Evolutionary conservation across 2,329 filamentous ascomycete species (phyloP), one percentile per base, ranked within the genome.

Genomic region (Colletotrichum sp.): DNA sequence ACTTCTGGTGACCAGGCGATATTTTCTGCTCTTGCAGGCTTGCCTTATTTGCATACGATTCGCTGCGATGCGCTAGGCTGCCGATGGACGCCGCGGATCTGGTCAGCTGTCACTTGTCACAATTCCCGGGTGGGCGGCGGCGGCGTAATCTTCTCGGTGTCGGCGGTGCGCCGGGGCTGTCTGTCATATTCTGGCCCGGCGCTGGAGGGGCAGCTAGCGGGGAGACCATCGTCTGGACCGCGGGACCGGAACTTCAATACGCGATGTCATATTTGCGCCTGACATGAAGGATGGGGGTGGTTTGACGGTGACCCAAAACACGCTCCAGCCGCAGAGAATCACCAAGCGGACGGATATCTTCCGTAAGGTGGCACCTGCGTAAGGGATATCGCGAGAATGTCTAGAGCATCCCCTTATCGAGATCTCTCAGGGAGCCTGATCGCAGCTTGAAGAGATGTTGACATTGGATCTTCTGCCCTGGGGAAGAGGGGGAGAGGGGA

Each of bases 21-120:
- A 18, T 60, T 28, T 8, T n/a, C 57, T 62, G 18, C 30, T 34
- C 26, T 9, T 21, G 64, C 24, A 8, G 9, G n/a, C 18, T 13
- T 39, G 7, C 5, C 8, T 39, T n/a, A 8, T 13, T 26, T 36
- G 21, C 16, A 8, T 3, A n/a, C 69, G 70, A 68, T 68, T 26
- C 57, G 30, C 62, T 36, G 18, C 72, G 72, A 71, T 75, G 68
- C 68, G 68, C 62, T 32, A 67, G 52, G 26, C 30, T 28, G 12
- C 32, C 72, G 72, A 66, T 52, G 36, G 34, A 15, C 30, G 39
- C 52, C 69, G 63, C 36, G 55, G 69, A 72, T 75, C 72, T 72
- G 8, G 57, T 72, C 72, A 72, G 26, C 63, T 67, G 26, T 75
- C 72, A 68, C 64, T 32, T 75, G 30, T 75, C 72, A 68, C 30